Evolutionary conservation across 768 basidiomycete species (phyloP).

Genomic region (Auriscalpium orientale): DNA sequence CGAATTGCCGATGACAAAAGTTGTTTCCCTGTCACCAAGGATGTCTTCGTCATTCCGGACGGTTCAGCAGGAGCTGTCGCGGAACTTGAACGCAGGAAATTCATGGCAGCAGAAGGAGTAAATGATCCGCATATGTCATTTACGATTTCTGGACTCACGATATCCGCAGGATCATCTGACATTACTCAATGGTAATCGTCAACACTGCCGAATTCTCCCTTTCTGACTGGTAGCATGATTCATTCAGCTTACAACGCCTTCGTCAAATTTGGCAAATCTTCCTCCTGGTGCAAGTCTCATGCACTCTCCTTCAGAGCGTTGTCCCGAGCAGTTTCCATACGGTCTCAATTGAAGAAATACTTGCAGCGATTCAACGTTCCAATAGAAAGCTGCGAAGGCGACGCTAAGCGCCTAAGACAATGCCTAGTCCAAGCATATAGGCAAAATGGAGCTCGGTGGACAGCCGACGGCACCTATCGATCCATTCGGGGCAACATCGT

Average conservation of each 20-base stretch:
- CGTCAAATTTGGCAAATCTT: slow-evolving; percentile 70
- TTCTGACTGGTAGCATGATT: not conserved
- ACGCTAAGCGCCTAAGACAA: slow-evolving; percentile 70
- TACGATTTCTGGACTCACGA: not conserved
- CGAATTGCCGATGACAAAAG: not conserved
- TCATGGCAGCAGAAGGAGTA: slow-evolving; percentile 97
- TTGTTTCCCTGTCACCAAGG: slow-evolving; percentile 36
- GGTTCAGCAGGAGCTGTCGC: slow-evolving; percentile 80
- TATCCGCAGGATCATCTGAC: slow-evolving; percentile 82
- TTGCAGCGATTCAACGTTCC: slow-evolving; percentile 85
- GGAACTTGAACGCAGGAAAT: slow-evolving; percentile 90
- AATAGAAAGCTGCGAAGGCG: slow-evolving; percentile 82
- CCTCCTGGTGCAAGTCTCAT: slow-evolving; percentile 89
- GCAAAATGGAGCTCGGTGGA: slow-evolving; percentile 87
- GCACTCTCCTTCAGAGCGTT: slow-evolving; percentile 90
- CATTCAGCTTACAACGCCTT: slow-evolving; percentile 87
- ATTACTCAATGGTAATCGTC: slow-evolving; percentile 69
- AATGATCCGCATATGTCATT: slow-evolving; percentile 17
- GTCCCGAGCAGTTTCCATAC: slow-evolving; percentile 89
- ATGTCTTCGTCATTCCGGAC: slow-evolving; percentile 84
- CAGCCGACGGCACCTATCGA: slow-evolving; percentile 88
- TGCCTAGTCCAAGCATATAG: slow-evolving; percentile 93
- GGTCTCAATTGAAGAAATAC: slow-evolving; percentile 92
- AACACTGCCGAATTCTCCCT: not conserved
- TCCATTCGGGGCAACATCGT: slow-evolving; percentile 83